Percentiles rank a stretch among this genome's conserved stretches.
phyloP scores from a whole-genome alignment of 345 rosid species.

The Geranium brycei region DNA sequence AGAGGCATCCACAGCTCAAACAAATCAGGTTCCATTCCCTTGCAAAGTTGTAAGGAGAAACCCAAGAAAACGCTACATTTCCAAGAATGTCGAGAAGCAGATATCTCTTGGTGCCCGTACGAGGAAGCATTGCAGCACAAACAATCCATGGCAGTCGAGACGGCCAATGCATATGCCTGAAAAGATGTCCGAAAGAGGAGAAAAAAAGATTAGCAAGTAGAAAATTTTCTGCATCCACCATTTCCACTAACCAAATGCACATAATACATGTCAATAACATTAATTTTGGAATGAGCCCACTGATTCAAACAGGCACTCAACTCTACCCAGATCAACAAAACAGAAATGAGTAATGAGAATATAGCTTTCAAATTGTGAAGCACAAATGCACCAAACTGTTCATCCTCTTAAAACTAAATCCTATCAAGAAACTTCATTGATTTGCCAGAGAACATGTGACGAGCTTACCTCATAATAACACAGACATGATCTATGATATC shows the following conservation, averaged over 20 bases:
- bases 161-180: constrained; percentile 25
- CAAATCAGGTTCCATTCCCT: constrained; percentile 13
- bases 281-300: background rate
- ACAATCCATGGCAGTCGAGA: constrained; percentile 35
- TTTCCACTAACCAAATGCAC: background rate
- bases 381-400: background rate
- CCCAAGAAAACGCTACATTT: constrained; percentile 26
- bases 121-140: constrained; percentile 27
- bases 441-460: background rate
- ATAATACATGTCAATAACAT: too few relatives aligned
- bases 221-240: too few relatives aligned
- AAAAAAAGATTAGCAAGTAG: background rate
- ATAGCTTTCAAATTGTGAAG: background rate
- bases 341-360: background rate
- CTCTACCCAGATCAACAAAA: background rate
- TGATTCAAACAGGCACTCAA: background rate
- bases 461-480: background rate
- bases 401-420: background rate
- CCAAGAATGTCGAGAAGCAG: constrained; percentile 27
- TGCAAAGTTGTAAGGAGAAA: constrained; percentile 21
- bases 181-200: background rate
- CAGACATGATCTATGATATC: background rate
- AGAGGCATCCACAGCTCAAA: constrained; percentile 54
- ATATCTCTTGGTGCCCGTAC: constrained; percentile 32
- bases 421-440: background rate